Evolutionary conservation across 495 filamentous ascomycete species (phyloP).

Genomic region (Letharia columbiana): DNA sequence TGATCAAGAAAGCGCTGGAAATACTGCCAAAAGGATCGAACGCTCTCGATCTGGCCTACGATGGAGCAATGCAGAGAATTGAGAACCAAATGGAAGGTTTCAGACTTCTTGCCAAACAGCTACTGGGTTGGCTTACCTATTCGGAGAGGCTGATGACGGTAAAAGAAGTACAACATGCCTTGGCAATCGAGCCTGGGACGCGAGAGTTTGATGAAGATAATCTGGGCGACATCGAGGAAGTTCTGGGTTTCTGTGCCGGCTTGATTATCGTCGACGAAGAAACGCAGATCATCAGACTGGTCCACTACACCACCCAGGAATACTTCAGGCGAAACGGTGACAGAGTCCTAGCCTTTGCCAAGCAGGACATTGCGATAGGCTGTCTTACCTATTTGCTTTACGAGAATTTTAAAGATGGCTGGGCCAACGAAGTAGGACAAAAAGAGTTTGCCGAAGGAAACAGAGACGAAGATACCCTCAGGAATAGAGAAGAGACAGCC

Average conservation of each 20-base stretch:
- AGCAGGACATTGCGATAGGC: neutral
- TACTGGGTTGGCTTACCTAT: constrained; percentile 21
- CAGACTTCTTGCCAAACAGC: constrained; percentile 9
- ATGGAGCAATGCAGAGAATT: constrained; percentile 27
- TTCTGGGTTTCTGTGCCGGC: constrained; percentile 37
- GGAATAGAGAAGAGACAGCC: no score
- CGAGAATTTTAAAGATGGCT: neutral
- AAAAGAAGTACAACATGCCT: constrained; percentile 29
- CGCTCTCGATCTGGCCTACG: constrained; percentile 25
- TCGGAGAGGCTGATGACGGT: constrained; percentile 17
- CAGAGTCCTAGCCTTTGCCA: neutral
- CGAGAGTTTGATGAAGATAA: constrained; percentile 33
- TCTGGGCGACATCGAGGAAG: constrained; percentile 30
- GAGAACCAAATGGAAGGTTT: constrained; percentile 16
- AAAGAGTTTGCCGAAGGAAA: no score
- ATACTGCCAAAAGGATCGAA: constrained; percentile 19
- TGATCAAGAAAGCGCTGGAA: constrained; percentile 28
- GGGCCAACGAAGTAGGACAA: neutral
- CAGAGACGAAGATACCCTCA: no score
- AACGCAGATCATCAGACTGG: neutral
- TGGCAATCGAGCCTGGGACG: constrained; percentile 30
- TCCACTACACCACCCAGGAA: constrained; percentile 3
- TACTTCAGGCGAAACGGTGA: neutral
- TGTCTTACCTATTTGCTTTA: constrained; percentile 8
- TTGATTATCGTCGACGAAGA: constrained; percentile 33